Base-by-base conservation (phyloP, 2,329 filamentous ascomycete species). In the Fusarium decemcellulare region DNA sequence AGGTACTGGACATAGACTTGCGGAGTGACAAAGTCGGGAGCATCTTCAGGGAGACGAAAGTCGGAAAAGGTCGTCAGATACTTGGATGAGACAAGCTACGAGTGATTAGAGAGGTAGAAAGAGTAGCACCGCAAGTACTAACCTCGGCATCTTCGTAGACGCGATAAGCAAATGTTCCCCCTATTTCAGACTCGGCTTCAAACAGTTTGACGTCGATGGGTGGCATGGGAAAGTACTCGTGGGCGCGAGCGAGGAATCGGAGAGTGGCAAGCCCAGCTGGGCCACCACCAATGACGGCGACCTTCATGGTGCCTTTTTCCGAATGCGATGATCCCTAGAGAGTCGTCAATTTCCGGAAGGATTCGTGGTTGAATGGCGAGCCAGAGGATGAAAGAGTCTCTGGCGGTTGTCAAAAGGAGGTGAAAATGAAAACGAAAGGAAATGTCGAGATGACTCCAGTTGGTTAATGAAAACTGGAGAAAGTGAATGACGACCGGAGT, bases 61-160 rank as follows among this genome's bases (percentile, higher is more conserved):
- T 86, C 84, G 1, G 84, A 86, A 65, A 86, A 87, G 16, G 81
- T 76, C 0, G 84, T 86, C 9, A 87, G 76, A 44, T 85, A 84
- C 64, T 85, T 85, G 4, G 83, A 85, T 2, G 82, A 84, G 2
- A 86, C 84, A 2, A 85, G 78, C 80, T 82, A 43, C 1, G 4
- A 46, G 5, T 18, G 2, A n/a, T 15, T 48, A 34, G 18, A 30
- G 8, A 5, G 46, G 52, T 2, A 34, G 23, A 12, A 15, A 14
- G 10, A 4, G 34, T 40, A 23, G 1, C 10, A 1, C 0, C 4
- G 1, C n/a, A 6, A 14, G 1, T 12, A 59, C 73, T 36, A 43
- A 80, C 79, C 73, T 86, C 84, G 2, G 84, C 82, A 36, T 85
- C 82, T 58, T 85, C 82, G 55, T 86, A 87, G 5, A 81, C 77